A percentile compares a stretch with the other conserved stretches of the same genome.
Conservation (phyloP, 345 rosid genomes). For the Balakata baccata region DNA sequence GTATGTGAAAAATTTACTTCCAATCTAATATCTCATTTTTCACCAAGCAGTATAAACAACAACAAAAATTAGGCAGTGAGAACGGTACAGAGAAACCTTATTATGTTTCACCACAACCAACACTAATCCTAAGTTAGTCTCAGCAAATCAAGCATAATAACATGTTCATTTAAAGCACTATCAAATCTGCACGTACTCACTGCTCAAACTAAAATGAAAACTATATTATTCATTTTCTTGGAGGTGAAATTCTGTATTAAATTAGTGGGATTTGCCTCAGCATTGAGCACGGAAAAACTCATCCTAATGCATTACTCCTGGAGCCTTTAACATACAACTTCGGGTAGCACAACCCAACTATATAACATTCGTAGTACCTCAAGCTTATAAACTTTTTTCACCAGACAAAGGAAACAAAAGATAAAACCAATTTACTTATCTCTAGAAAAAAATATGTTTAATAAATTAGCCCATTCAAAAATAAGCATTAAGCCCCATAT, state of each 20-base stretch:
- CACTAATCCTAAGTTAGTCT: background rate
- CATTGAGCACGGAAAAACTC: background rate
- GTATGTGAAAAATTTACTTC: background rate
- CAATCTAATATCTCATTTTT: background rate
- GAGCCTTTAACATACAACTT: background rate
- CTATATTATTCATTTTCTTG: background rate
- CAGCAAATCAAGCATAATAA: background rate
- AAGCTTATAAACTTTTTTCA: background rate
- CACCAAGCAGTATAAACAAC: slow-evolving; percentile 1
- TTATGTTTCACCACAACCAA: background rate
- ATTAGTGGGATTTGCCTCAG: background rate
- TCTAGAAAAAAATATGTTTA: background rate
- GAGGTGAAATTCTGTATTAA: background rate
- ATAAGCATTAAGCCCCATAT: background rate
- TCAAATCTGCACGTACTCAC: background rate
- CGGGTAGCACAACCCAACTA: background rate
- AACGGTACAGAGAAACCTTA: background rate
- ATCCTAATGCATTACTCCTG: background rate
- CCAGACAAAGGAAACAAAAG: background rate
- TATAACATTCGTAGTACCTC: background rate
- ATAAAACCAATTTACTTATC: background rate
- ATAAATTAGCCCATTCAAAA: background rate
- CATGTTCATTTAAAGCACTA: too few relatives aligned
- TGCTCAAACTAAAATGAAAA: background rate
- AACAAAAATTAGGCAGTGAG: background rate